These are phyloP conservation scores for Lizonia empirigonia DNA, from an alignment of 2,329 filamentous ascomycete genomes.

Conservation along the genomic window DNA sequence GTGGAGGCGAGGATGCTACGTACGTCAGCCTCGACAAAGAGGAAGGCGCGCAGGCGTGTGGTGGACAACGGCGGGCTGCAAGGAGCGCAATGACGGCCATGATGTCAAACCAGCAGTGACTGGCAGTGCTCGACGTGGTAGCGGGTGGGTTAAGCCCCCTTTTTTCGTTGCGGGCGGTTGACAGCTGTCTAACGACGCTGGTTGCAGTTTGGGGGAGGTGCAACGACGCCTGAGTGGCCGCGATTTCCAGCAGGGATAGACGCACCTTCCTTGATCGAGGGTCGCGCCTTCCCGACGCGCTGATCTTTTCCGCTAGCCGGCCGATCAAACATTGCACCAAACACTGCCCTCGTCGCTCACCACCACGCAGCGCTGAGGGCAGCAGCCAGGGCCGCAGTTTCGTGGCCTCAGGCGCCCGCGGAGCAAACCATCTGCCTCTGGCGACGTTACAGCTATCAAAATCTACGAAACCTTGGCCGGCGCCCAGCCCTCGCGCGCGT, in stretches of 20 bases:
- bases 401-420: slow-evolving; percentile 6
- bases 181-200: slow-evolving; percentile 33
- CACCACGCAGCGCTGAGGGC: slow-evolving; percentile 19
- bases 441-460: slow-evolving; percentile 6
- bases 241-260: slow-evolving; percentile 43
- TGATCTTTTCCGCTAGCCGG: slow-evolving; percentile 39
- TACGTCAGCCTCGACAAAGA: slow-evolving; percentile 14
- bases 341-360: slow-evolving; percentile 17
- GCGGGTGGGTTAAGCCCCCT: slow-evolving; percentile 24
- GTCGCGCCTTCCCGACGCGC: slow-evolving; percentile 27
- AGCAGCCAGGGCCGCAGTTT: slow-evolving; percentile 15
- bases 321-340: slow-evolving; percentile 39
- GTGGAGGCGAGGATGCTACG: slow-evolving; percentile 7
- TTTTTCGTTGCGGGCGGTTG: slow-evolving; percentile 30
- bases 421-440: slow-evolving; percentile 1
- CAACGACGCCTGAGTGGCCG: slow-evolving; percentile 22
- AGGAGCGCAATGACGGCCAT: slow-evolving; percentile 9
- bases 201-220: slow-evolving; percentile 36
- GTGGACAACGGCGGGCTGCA: slow-evolving; percentile 2
- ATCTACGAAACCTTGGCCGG: slow-evolving; percentile 10
- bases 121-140: slow-evolving; percentile 9
- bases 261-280: slow-evolving; percentile 27
- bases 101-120: slow-evolving; percentile 10
- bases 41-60: slow-evolving; percentile 8
- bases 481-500: slow-evolving; percentile 1